Conservation (phyloP, 2,329 filamentous ascomycete genomes). For the Aspergillus sp. region DNA sequence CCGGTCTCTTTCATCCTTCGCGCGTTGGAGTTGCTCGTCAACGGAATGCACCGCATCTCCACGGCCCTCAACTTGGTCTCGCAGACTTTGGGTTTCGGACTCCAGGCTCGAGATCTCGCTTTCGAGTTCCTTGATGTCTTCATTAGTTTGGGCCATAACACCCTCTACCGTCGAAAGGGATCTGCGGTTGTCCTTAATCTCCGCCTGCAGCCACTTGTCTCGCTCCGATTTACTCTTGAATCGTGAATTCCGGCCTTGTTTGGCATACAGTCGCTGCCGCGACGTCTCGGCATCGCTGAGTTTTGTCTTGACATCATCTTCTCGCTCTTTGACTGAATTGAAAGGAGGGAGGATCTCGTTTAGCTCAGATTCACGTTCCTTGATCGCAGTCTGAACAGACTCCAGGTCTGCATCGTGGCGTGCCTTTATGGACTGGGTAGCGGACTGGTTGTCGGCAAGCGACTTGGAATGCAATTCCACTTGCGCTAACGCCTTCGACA, state of each 20-base stretch:
- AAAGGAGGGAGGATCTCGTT: constrained; percentile 67
- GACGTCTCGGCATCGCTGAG: constrained; percentile 67
- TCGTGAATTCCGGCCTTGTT: constrained; percentile 78
- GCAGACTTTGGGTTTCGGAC: constrained; percentile 59
- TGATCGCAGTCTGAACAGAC: constrained; percentile 63
- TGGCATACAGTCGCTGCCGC: constrained; percentile 73
- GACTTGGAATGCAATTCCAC: constrained; percentile 76
- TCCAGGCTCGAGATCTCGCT: constrained; percentile 63
- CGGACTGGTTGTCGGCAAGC: constrained; percentile 71
- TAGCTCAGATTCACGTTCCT: constrained; percentile 66
- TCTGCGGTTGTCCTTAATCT: constrained; percentile 70
- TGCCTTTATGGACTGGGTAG: constrained; percentile 61
- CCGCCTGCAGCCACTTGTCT: constrained; percentile 68
- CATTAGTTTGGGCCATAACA: constrained; percentile 71
- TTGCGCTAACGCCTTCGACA: constrained; percentile 70
- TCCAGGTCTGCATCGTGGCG: constrained; percentile 64
- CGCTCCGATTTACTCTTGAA: constrained; percentile 84
- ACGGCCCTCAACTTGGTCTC: constrained; percentile 67
- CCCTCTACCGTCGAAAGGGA: constrained; percentile 73
- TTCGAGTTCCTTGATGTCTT: constrained; percentile 68
- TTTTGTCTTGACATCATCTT: constrained; percentile 59
- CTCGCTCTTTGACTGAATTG: constrained; percentile 61
- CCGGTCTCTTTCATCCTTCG: constrained; percentile 68
- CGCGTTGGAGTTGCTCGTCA: constrained; percentile 62
- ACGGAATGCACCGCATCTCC: constrained; percentile 64